A percentile compares a stretch with the other conserved stretches of the same genome.
phyloP scores from a whole-genome alignment of 2,329 filamentous ascomycete species.

The Fusarium pininemorale region DNA sequence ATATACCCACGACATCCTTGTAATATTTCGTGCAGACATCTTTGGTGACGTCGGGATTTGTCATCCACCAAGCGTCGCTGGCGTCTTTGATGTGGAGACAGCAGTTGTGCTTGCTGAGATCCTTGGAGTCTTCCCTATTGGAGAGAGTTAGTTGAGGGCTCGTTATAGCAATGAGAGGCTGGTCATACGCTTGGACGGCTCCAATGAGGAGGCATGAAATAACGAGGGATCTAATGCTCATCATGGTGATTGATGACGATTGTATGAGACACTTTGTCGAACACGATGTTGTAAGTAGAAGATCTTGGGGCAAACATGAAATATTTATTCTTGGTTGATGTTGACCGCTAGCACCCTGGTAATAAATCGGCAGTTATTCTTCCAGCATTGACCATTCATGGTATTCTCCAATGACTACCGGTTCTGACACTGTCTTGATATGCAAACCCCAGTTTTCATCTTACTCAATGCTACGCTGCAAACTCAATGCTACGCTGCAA shows the following conservation, averaged over 20 bases:
- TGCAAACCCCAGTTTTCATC: neutral
- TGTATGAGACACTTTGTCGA: neutral
- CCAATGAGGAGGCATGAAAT: rapidly evolving
- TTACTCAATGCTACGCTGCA: neutral
- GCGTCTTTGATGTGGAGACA: neutral
- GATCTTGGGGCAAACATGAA: rapidly evolving
- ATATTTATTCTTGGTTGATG: neutral
- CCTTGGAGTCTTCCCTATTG: rapidly evolving
- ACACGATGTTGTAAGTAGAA: neutral
- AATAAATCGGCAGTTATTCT: neutral
- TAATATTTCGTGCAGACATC: neutral
- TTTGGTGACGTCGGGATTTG: neutral
- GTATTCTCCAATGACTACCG: neutral
- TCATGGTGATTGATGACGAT: no score
- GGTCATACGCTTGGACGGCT: neutral
- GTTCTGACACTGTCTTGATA: neutral
- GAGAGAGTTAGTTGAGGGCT: rapidly evolving
- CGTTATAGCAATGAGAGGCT: rapidly evolving
- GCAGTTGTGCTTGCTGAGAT: neutral
- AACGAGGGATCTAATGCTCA: neutral
- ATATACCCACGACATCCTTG: neutral
- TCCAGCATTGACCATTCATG: neutral
- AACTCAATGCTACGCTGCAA: neutral
- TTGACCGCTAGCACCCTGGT: neutral
- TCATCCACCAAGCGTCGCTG: neutral